Base-by-base conservation (phyloP, 2,329 filamentous ascomycete genomes). In the Xylariales sp. region DNA sequence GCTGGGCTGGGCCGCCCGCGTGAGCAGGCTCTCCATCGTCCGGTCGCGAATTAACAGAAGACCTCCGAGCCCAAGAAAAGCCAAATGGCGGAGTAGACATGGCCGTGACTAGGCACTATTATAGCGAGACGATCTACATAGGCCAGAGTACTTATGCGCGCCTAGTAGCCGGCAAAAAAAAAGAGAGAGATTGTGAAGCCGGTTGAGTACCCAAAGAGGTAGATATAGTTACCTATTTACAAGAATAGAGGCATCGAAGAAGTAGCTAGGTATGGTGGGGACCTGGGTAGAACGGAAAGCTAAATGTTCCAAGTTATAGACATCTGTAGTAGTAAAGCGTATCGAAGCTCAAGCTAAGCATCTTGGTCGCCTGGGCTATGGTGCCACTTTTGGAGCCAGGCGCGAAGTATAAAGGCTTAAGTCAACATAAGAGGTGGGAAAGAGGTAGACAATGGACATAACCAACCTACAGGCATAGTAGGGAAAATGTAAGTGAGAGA, bases 41-140 rank as follows among this genome's bases (percentile, higher is more conserved):
- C 67, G 75, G 73, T 45, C 75, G 76, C 16, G 78, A 77, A 59
- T 65, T 65, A n/a, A 73, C 28, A 9, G 80, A 80, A 36, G 80
- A 81, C 79, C 76, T 81, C 73, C 80, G 81, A 73, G 83, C 79
- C 83, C 84, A 86, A 9, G 84, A 80, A 77, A 86, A 85, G 71
- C 80, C 80, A 65, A 82, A 79, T 57, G 79, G 76, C 3, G 84
- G 80, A 68, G 80, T 82, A 56, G 84, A 84, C 84, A 86, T 86
- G 67, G 64, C 59, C 56, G 71, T 59, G 23, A 49, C 16, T 59
- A 45, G 18, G 46, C 23, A 9, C 59, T 45, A n/a, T 46, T 56
- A 62, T 52, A 16, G 23, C n/a, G 10, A 54, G 39, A 45, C 23
- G 45, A 61, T 60, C 50, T 60, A 54, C 58, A 62, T 63, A 41